These are phyloP conservation scores for Globisporangium takayamanum DNA, from an alignment of 352 stramenopile species.

Conservation along the genomic window DNA sequence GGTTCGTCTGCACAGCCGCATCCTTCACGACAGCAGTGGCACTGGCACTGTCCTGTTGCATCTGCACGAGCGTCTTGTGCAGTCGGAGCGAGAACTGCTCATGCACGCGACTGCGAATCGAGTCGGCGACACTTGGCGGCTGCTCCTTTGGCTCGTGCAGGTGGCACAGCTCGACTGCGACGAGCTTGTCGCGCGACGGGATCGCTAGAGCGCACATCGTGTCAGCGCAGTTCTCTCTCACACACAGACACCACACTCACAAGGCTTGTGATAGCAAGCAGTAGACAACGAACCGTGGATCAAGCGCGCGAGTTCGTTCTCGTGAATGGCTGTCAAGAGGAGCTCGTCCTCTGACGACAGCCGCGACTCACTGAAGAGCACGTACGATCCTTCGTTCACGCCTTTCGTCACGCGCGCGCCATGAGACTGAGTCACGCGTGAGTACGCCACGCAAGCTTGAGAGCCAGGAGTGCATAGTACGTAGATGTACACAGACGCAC, in stretches of 20 bases:
- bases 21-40: background rate
- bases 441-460: background rate
- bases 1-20: background rate
- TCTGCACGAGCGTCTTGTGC: slow-evolving; percentile 22
- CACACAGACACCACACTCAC: no score
- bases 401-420: slow-evolving; percentile 51
- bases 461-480: background rate
- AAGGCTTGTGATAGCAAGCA: background rate
- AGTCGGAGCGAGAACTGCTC: slow-evolving; percentile 31
- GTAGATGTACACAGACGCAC: slow-evolving; percentile 19
- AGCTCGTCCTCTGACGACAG: slow-evolving; percentile 70
- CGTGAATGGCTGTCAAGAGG: slow-evolving; percentile 53
- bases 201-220: slow-evolving; percentile 29
- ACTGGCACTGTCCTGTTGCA: slow-evolving; percentile 7
- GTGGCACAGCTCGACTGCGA: slow-evolving; percentile 67
- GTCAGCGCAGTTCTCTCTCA: background rate
- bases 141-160: slow-evolving; percentile 41
- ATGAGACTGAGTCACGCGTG: slow-evolving; percentile 35
- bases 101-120: slow-evolving; percentile 43
- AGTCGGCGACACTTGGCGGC: slow-evolving; percentile 19
- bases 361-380: slow-evolving; percentile 63
- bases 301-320: slow-evolving; percentile 48
- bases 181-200: slow-evolving; percentile 54
- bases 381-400: slow-evolving; percentile 53
- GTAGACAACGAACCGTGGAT: slow-evolving; percentile 36